Evolutionary conservation across 2,329 filamentous ascomycete species (phyloP), one percentile per base, ranked within the genome.

Genomic region (Samsoniella hepiali): DNA sequence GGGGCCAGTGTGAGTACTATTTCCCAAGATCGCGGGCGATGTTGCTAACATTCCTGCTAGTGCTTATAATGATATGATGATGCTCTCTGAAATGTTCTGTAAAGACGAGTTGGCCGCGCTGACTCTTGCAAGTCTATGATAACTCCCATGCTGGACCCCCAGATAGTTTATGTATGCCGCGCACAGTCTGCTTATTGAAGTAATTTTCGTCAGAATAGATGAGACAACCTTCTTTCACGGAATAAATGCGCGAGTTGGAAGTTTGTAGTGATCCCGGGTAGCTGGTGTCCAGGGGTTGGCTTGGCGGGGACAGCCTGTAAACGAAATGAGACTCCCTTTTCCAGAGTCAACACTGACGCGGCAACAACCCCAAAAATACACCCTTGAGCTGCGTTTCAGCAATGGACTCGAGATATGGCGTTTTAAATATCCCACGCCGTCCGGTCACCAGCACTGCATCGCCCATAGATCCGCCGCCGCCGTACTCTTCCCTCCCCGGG

Each of bases 1-100:
- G 38, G 62, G 65, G 31, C 64, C 63, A 59, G 61, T 67, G 69
- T 68, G 56, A 63, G 66, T 63, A 15, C 11, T 47, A 22, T 9
- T 29, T 31, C 2, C 5, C 42, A 5, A 5, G 31, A 29, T 45
- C 36, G 32, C 22, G 11, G 45, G 32, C 22, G 11, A 38, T 10
- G 3, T 32, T 36, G 9, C 44, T 51, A 13, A 7, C 3, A 38
- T 27, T 9, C 42, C 38, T 29, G 27, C 53, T 29, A 69, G 65
- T 6, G 63, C 67, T 22, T 65, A 66, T 32, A 54, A 67, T 1
- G 66, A 67, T 50, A 69, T 68, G 65, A 54, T 58, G 3, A 58
- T 51, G 32, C 62, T 69, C 0, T 69, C 65, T 45, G 59, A 67
- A 22, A 68, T 62, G 58, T 67, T 68, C 22, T 69, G 65, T n/a